Base-by-base conservation (phyloP, 495 filamentous ascomycete species). In the Neurospora pannonica region DNA sequence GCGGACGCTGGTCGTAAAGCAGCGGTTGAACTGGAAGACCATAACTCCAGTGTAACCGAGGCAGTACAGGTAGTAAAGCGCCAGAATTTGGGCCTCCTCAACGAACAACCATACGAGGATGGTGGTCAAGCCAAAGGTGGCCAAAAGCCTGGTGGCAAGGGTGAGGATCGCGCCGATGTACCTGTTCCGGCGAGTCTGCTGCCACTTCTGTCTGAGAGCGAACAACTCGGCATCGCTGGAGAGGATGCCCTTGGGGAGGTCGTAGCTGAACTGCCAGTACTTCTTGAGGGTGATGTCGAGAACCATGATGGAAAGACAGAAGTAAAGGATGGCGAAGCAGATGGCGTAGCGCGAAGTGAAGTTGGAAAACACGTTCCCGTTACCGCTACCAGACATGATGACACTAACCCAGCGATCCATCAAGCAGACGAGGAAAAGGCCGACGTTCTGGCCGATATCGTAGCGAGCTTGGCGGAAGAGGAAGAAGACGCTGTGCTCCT, bases 401-500 rank as follows among this genome's bases (percentile, higher is more conserved):
- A 80, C 75, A 42, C 76, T 77, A 37, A 81, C 78, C 79, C 79
- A 81, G 4, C 79, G 76, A 70, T 81, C 79, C 76, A 81, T 76
- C 28, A 81, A 43, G 15, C 78, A 77, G 21, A 80, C 74, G 36
- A 81, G 72, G 71, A 81, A 81, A 11, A 81, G 76, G 6, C 76
- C 79, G 28, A 81, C 62, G 54, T 78, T 81, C 38, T 79, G 77
- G 4, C 75, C 76, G 13, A 80, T 76, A 62, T 81, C 78, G 28
- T 74, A 75, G 9, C 73, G 71, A 21, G 77, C 73, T 38, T 77
- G 74, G 3, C 79, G 79, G 46, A 77, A 81, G 5, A 81, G 75
- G 74, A 80, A 74, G n/a, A 80, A 79, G 10, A 77, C 74, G 75
- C 73, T 81, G 70, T 81, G 79, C 69, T 81, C 79, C 62, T 81